Conservation (phyloP, 495 filamentous ascomycete species). For the Penicillium steckii region DNA sequence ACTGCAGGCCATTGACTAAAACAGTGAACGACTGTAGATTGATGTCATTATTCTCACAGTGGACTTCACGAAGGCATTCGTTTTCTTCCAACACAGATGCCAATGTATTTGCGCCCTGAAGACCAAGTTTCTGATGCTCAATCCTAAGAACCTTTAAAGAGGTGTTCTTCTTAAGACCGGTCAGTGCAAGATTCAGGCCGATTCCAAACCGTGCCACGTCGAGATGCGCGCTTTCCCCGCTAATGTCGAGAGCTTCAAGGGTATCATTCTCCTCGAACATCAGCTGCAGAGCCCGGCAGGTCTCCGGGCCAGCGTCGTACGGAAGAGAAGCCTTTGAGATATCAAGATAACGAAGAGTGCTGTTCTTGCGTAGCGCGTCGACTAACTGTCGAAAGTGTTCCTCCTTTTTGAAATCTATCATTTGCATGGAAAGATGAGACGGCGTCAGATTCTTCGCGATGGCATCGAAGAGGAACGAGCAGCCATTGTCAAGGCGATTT, state of each 20-base stretch:
- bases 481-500: constrained; percentile 75
- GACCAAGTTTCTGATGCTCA: constrained; percentile 62
- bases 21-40: constrained; percentile 76
- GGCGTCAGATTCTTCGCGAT: constrained; percentile 66
- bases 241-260: constrained; percentile 77
- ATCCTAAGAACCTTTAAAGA: constrained; percentile 74
- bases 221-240: constrained; percentile 83
- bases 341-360: constrained; percentile 74
- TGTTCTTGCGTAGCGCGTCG: constrained; percentile 68
- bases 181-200: constrained; percentile 75
- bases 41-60: constrained; percentile 79
- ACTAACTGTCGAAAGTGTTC: constrained; percentile 72
- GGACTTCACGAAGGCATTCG: constrained; percentile 59
- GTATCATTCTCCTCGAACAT: constrained; percentile 80
- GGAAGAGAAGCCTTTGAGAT: constrained; percentile 86
- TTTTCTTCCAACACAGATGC: constrained; percentile 76
- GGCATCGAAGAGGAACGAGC: constrained; percentile 65
- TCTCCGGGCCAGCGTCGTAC: constrained; percentile 70
- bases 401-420: constrained; percentile 83
- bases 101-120: constrained; percentile 72
- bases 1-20: constrained; percentile 67
- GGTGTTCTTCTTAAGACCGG: constrained; percentile 72
- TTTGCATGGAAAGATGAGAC: constrained; percentile 71
- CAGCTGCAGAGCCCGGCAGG: constrained; percentile 66
- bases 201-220: constrained; percentile 83